These are phyloP conservation scores for Dentipellis sp. DNA, from an alignment of 768 basidiomycete genomes.

Conservation along the genomic window DNA sequence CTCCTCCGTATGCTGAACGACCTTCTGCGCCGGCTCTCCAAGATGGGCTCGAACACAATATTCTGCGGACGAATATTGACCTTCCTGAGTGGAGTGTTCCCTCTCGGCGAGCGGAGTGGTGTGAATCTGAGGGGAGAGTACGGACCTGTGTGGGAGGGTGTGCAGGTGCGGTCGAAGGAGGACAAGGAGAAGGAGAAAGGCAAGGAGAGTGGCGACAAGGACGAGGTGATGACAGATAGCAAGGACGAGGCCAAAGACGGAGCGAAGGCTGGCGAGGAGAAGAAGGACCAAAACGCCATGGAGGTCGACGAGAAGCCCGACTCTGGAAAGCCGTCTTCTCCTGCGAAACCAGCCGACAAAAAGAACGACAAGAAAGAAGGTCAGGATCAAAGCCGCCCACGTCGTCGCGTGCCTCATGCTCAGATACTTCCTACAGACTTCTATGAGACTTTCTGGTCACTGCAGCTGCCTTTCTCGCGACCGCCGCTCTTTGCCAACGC, in stretches of 20 bases:
- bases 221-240: slow-evolving; percentile 27
- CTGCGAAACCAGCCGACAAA: slow-evolving; percentile 16
- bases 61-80: slow-evolving; percentile 87
- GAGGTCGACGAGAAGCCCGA: slow-evolving; percentile 26
- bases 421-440: slow-evolving; percentile 39
- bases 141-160: slow-evolving; percentile 69
- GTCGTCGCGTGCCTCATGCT: not conserved
- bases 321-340: not conserved
- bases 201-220: slow-evolving; percentile 26
- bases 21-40: slow-evolving; percentile 76
- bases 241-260: not conserved
- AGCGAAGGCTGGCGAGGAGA: slow-evolving; percentile 11
- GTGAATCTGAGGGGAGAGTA: slow-evolving; percentile 89
- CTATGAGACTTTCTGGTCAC: slow-evolving; percentile 84
- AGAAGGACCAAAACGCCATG: slow-evolving; percentile 40
- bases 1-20: slow-evolving; percentile 83
- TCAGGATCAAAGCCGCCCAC: slow-evolving; percentile 13
- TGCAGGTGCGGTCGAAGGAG: slow-evolving; percentile 30
- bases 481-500: slow-evolving; percentile 59
- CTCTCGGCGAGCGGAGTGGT: slow-evolving; percentile 81
- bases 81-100: slow-evolving; percentile 80
- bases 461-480: slow-evolving; percentile 79
- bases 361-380: slow-evolving; percentile 58
- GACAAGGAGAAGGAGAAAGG: slow-evolving; percentile 25
- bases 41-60: slow-evolving; percentile 74